Conservation (phyloP, 805 yeast species). For the Starmerella ratchasimensis region DNA sequence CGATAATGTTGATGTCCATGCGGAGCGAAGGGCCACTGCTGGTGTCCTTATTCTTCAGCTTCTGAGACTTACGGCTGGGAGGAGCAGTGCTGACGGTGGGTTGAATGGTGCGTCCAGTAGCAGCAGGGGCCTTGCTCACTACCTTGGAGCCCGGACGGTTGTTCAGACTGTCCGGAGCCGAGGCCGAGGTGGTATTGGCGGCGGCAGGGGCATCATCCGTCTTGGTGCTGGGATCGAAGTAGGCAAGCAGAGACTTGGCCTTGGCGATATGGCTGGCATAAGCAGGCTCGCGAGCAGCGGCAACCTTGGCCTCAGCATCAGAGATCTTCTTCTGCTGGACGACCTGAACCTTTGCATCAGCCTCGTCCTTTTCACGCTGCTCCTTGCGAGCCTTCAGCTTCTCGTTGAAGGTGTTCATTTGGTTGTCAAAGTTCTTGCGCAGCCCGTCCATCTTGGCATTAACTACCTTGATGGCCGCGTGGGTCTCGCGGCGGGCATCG, state of each 20-base stretch:
- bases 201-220: slow-evolving; percentile 23
- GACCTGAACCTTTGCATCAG: slow-evolving; percentile 41
- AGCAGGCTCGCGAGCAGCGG: slow-evolving; percentile 65
- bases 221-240: slow-evolving; percentile 63
- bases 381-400: slow-evolving; percentile 57
- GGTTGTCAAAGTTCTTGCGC: slow-evolving; percentile 51
- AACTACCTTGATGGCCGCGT: slow-evolving; percentile 51
- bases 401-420: slow-evolving; percentile 60
- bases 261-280: slow-evolving; percentile 63
- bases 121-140: slow-evolving; percentile 8
- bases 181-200: slow-evolving; percentile 16
- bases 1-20: slow-evolving; percentile 68
- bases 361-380: slow-evolving; percentile 62
- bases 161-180: slow-evolving; percentile 18
- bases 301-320: slow-evolving; percentile 57
- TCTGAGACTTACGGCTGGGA: slow-evolving; percentile 31
- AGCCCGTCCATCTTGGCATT: slow-evolving; percentile 36
- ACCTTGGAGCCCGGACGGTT: slow-evolving; percentile 1
- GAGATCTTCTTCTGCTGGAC: slow-evolving; percentile 40
- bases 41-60: slow-evolving; percentile 29
- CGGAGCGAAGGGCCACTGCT: slow-evolving; percentile 30
- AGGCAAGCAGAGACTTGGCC: slow-evolving; percentile 55
- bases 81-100: slow-evolving; percentile 26
- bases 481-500: slow-evolving; percentile 43
- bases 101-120: slow-evolving; percentile 1